Conservation (phyloP, 2,329 filamentous ascomycete genomes). For the Orbilia blumenaviensis region DNA sequence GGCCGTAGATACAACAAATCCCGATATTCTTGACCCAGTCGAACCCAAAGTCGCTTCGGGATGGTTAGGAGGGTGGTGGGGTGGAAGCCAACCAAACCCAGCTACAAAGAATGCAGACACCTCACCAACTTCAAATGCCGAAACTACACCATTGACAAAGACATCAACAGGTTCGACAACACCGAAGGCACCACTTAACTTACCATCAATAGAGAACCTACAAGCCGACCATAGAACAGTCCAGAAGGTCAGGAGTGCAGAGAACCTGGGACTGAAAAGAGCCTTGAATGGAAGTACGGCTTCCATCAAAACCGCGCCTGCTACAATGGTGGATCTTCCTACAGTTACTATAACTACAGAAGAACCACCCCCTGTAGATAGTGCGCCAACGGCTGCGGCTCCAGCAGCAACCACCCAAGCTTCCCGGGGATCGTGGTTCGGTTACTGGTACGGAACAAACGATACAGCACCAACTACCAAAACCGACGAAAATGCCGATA, state of each 20-base stretch:
- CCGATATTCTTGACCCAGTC: neutral
- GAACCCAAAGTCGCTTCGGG: constrained; percentile 34
- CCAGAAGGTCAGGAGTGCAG: constrained; percentile 46
- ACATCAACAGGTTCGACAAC: neutral
- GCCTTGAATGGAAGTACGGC: constrained; percentile 28
- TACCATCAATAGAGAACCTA: constrained; percentile 41
- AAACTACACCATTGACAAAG: neutral
- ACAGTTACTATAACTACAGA: neutral
- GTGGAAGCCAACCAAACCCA: constrained; percentile 28
- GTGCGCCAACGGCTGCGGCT: neutral
- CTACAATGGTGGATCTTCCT: constrained; percentile 23
- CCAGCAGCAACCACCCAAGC: neutral
- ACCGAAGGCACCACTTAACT: constrained; percentile 17
- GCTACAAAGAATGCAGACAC: neutral
- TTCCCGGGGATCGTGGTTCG: constrained; percentile 38
- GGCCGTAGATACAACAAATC: neutral
- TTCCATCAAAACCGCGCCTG: constrained; percentile 41
- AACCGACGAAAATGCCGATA: neutral
- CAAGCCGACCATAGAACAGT: constrained; percentile 30
- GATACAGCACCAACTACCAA: neutral
- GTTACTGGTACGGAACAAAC: constrained; percentile 40
- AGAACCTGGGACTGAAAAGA: constrained; percentile 27
- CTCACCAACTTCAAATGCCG: neutral
- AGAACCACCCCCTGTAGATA: neutral
- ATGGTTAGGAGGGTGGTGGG: constrained; percentile 46